Evolutionary conservation across 2,329 filamentous ascomycete species (phyloP).

Genomic region (Sporothrix brasiliensis): DNA sequence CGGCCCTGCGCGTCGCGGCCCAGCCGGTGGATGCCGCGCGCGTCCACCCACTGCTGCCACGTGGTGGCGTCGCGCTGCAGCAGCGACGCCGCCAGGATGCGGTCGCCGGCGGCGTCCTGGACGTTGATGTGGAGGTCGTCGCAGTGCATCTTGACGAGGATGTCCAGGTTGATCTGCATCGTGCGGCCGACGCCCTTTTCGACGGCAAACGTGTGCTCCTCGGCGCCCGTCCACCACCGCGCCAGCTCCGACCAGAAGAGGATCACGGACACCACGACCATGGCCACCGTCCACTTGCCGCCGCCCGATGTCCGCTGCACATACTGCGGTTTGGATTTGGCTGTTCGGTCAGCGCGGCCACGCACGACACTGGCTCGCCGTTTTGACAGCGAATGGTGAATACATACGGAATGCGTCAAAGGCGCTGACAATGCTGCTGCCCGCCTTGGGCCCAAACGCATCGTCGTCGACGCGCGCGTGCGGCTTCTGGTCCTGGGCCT

Average conservation of each 20-base stretch:
- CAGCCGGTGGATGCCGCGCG: constrained; percentile 65
- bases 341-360: constrained; percentile 50
- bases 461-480: constrained; percentile 66
- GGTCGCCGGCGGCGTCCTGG: constrained; percentile 90
- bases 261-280: constrained; percentile 72
- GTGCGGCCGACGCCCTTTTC: constrained; percentile 86
- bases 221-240: constrained; percentile 82
- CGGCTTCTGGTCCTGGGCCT: background rate
- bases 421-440: constrained; percentile 69
- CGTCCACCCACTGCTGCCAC: constrained; percentile 81
- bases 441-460: constrained; percentile 70
- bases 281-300: constrained; percentile 88
- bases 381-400: background rate
- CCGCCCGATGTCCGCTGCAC: constrained; percentile 81
- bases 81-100: constrained; percentile 77
- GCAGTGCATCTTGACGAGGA: constrained; percentile 90
- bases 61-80: constrained; percentile 75
- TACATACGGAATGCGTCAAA: constrained; percentile 95
- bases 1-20: constrained; percentile 59
- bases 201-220: constrained; percentile 88
- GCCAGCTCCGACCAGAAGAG: constrained; percentile 77
- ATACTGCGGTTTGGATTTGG: constrained; percentile 95
- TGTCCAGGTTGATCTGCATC: constrained; percentile 92
- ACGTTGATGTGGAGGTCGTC: constrained; percentile 91
- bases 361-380: background rate